Base-by-base conservation (phyloP, 2,329 filamentous ascomycete species). In the Alternaria infectoria region DNA sequence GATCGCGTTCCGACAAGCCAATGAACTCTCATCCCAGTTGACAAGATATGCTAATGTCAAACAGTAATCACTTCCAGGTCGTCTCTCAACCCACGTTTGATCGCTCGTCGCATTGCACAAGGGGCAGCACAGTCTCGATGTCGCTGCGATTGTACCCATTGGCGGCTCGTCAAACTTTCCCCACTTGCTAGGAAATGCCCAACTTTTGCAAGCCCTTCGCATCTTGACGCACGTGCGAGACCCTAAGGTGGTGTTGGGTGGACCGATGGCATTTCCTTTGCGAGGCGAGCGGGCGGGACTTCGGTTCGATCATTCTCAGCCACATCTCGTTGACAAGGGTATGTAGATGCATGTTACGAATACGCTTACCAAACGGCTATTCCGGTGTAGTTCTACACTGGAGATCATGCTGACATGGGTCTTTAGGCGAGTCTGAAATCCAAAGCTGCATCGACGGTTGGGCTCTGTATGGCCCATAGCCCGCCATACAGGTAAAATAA, bases 211-310 rank as follows among this genome's bases (percentile, higher is more conserved):
- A 50, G 46, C 28, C 47, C 55, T 59, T 52, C 36, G 21, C 47
- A 59, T 54, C 43, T 32, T 12, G 26, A 46, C 23, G 50, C 60
- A 50, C 56, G 60, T 59, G 49, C 49, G 32, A 57, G 47, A 54
- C 50, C 55, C 50, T 59, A 55, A 32, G 40, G 40, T 46, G 54
- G 17, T 56, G 40, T 46, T 23, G 54, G 40, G 12, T 28, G 25
- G 25, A 32, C 54, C 36, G n/a, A 46, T 46, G 30, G 26, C 49
- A 32, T 47, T 32, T 28, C 45, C 28, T 36, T 23, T 40, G 56
- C 50, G 49, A 59, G 54, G 50, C 60, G 56, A 59, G 60, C 61
- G 61, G 61, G 47, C 56, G 61, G 61, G 45, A 62, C 25, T 44
- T 45, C 61, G 44, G 45, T 51, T 60, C 36, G 57, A 47, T 50